Evolutionary conservation across 1,284 basidiomycete genomes (phyloP).

Genomic region (Apiotrichum akiyoshidainum): DNA sequence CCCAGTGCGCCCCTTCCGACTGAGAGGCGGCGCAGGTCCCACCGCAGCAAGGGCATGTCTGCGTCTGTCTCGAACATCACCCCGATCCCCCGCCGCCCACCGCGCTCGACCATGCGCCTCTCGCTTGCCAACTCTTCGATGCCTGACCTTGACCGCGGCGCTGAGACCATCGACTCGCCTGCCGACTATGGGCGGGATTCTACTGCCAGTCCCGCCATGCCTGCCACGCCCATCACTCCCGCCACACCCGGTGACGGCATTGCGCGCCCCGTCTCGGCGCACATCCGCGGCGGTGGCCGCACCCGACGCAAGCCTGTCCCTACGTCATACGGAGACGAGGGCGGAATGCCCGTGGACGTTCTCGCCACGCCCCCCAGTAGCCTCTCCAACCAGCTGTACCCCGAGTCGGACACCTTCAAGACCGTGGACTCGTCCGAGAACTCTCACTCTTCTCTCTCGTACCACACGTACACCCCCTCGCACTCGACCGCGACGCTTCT

Average conservation of each 20-base stretch:
- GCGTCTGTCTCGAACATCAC: neutral
- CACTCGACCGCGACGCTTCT: neutral
- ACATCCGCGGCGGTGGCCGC: conserved; percentile 1
- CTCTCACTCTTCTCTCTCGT: neutral
- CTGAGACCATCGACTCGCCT: neutral
- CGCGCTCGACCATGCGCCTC: conserved; percentile 4
- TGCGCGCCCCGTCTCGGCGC: conserved; percentile 1
- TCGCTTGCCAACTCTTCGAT: neutral
- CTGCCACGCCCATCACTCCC: neutral
- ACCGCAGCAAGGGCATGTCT: too few species aligned
- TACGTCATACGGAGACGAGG: neutral
- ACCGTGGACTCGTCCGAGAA: neutral
- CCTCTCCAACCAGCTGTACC: too few species aligned
- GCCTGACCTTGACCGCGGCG: neutral
- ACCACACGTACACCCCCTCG: neutral
- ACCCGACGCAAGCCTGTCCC: conserved; percentile 16
- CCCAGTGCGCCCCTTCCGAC: too few species aligned
- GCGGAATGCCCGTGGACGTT: neutral
- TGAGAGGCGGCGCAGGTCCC: too few species aligned
- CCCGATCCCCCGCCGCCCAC: neutral
- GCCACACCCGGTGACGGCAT: neutral
- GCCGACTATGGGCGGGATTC: neutral
- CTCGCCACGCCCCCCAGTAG: neutral
- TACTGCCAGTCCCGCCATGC: neutral
- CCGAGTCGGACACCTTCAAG: too few species aligned